Evolutionary conservation across 805 yeast genomes (phyloP).

Genomic region (Suhomyces vadensis): DNA sequence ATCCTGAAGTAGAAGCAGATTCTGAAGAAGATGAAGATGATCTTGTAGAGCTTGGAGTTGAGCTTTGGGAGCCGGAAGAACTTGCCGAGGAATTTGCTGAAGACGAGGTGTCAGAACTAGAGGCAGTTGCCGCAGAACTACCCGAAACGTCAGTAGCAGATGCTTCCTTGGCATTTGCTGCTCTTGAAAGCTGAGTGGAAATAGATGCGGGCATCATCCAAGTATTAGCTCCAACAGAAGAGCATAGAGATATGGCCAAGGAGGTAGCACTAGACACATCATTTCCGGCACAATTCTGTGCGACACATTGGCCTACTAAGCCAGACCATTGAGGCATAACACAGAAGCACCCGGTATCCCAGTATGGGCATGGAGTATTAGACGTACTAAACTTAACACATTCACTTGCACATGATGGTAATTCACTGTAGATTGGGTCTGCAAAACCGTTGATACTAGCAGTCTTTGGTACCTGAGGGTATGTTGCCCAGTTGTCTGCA

Average conservation of each 20-base stretch:
- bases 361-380: slow-evolving; percentile 52
- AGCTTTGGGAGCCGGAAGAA: not conserved
- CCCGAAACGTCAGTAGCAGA: slow-evolving; percentile 3
- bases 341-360: slow-evolving; percentile 54
- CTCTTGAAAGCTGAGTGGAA: slow-evolving; percentile 28
- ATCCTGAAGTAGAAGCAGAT: not conserved
- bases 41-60: not conserved
- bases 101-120: not conserved
- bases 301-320: slow-evolving; percentile 44
- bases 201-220: slow-evolving; percentile 50
- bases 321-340: slow-evolving; percentile 51
- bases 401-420: slow-evolving; percentile 39
- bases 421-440: slow-evolving; percentile 21
- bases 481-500: slow-evolving; percentile 31
- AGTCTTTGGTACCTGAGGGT: slow-evolving; percentile 49
- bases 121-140: not conserved
- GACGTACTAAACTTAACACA: slow-evolving; percentile 40
- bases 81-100: not conserved
- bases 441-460: slow-evolving; percentile 51
- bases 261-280: slow-evolving; percentile 41
- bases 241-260: slow-evolving; percentile 45
- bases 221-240: slow-evolving; percentile 40
- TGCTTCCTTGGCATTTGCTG: slow-evolving; percentile 21
- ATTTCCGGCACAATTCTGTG: slow-evolving; percentile 34
- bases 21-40: not conserved